These are phyloP conservation scores for Drechslera avenae DNA, from an alignment of 2,329 filamentous ascomycete genomes.

Conservation along the genomic window DNA sequence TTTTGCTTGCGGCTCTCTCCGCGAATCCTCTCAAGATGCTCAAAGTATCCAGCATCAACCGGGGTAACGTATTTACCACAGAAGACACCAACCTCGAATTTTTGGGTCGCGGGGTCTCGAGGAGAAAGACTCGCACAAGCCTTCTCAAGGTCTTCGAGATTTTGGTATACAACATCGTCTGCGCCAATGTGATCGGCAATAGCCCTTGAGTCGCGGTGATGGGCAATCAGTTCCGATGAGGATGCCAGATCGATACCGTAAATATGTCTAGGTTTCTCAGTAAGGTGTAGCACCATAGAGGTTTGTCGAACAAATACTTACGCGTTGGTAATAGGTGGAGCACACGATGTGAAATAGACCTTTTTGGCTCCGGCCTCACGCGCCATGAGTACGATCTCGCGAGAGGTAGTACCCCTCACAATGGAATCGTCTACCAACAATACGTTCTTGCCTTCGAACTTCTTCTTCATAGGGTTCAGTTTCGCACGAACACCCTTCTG, in stretches of 20 bases:
- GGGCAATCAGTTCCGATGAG: slow-evolving; percentile 71
- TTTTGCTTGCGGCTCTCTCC: slow-evolving; percentile 73
- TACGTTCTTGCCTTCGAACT: slow-evolving; percentile 81
- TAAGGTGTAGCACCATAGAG: neutral
- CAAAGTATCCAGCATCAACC: slow-evolving; percentile 80
- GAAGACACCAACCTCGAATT: slow-evolving; percentile 93
- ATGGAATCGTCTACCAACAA: slow-evolving; percentile 89
- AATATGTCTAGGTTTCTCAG: slow-evolving; percentile 5
- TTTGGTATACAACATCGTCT: slow-evolving; percentile 77
- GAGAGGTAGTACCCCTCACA: slow-evolving; percentile 81
- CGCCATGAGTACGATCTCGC: slow-evolving; percentile 83
- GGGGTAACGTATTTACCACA: slow-evolving; percentile 84
- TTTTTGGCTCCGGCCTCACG: slow-evolving; percentile 80
- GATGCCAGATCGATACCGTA: slow-evolving; percentile 72
- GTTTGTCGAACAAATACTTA: too few relatives aligned
- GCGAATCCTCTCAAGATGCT: slow-evolving; percentile 73
- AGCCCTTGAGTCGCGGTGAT: slow-evolving; percentile 64
- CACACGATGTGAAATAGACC: slow-evolving; percentile 82
- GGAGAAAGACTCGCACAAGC: slow-evolving; percentile 76
- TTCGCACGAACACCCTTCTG: slow-evolving; percentile 90
- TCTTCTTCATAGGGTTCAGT: slow-evolving; percentile 81
- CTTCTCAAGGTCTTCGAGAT: slow-evolving; percentile 76
- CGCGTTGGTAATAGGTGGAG: slow-evolving; percentile 80
- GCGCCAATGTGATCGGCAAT: slow-evolving; percentile 73
- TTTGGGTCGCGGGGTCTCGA: slow-evolving; percentile 59